Percentiles rank a stretch among this genome's conserved stretches.
phyloP scores from a whole-genome alignment of 148 eudicot genomes.

The Chenopodium berlandieri region DNA sequence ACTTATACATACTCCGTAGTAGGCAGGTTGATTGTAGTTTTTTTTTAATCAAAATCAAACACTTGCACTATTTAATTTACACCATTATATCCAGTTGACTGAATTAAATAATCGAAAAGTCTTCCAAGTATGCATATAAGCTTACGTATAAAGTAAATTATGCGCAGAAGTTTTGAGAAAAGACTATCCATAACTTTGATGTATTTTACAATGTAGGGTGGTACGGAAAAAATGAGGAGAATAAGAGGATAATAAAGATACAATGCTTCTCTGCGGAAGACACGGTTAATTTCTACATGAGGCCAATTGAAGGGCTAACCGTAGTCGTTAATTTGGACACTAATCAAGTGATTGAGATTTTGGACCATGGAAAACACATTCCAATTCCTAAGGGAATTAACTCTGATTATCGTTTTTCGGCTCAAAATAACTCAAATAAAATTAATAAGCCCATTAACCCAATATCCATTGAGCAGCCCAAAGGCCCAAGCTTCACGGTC shows the following conservation, averaged over 20 bases:
- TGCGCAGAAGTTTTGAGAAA: too few relatives aligned
- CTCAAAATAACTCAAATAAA: slow-evolving; percentile 30
- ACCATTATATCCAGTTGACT: too few relatives aligned
- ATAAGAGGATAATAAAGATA: slow-evolving; percentile 68
- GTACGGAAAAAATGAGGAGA: slow-evolving; percentile 75
- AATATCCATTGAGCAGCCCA: slow-evolving; percentile 83
- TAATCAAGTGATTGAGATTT: slow-evolving; percentile 53
- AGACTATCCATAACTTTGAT: too few relatives aligned
- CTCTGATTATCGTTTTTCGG: slow-evolving; percentile 77
- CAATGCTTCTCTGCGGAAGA: slow-evolving; percentile 72
- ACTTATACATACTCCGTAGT: too few relatives aligned
- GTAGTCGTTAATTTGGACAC: slow-evolving; percentile 77
- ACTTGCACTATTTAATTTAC: too few relatives aligned
- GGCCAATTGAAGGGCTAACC: slow-evolving; percentile 92
- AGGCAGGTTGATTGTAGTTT: too few relatives aligned
- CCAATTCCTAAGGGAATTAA: slow-evolving; percentile 74
- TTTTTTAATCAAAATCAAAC: too few relatives aligned
- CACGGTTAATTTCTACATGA: slow-evolving; percentile 94
- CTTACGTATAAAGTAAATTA: too few relatives aligned
- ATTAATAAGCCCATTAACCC: slow-evolving; percentile 52
- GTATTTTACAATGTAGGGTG: slow-evolving; percentile 43
- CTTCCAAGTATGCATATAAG: too few relatives aligned
- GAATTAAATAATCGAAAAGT: too few relatives aligned
- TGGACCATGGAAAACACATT: slow-evolving; percentile 57
- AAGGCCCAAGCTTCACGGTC: slow-evolving; percentile 73